These are phyloP conservation scores for Ustilago cynodontis DNA, from an alignment of 1,284 basidiomycete species.

Conservation along the genomic window DNA sequence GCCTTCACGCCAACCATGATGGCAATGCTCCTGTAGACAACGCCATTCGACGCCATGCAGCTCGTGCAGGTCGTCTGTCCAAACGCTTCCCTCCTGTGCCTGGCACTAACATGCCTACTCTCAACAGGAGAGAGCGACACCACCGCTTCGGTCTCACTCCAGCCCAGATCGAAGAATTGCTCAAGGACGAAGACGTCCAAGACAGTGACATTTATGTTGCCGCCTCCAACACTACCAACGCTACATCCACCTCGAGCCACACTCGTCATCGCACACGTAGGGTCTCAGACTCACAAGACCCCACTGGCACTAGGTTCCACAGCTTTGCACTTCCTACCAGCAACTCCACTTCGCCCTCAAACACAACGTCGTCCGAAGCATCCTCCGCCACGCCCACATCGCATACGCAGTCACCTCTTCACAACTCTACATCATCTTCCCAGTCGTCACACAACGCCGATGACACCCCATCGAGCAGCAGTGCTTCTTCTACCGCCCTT, in stretches of 20 bases:
- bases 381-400: neutral
- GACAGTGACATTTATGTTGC: conserved; percentile 14
- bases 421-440: conserved; percentile 6
- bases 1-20: conserved; percentile 1
- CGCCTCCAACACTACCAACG: conserved; percentile 14
- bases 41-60: conserved; percentile 38
- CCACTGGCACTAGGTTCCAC: conserved; percentile 6
- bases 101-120: neutral
- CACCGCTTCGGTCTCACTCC: conserved; percentile 27
- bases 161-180: conserved; percentile 21
- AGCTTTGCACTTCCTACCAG: conserved; percentile 9
- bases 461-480: neutral
- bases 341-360: conserved; percentile 15
- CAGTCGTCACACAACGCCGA: neutral
- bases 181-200: conserved; percentile 15
- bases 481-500: neutral
- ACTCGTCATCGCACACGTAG: conserved; percentile 10
- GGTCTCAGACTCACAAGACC: conserved; percentile 5
- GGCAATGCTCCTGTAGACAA: conserved; percentile 14
- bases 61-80: conserved; percentile 32
- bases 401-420: neutral
- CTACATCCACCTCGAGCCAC: conserved; percentile 15
- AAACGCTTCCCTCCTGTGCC: conserved; percentile 26
- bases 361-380: conserved; percentile 5
- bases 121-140: conserved; percentile 22